phyloP scores from a whole-genome alignment of 176 grass and related monocot species.

The Hyparrhenia diplandra region DNA sequence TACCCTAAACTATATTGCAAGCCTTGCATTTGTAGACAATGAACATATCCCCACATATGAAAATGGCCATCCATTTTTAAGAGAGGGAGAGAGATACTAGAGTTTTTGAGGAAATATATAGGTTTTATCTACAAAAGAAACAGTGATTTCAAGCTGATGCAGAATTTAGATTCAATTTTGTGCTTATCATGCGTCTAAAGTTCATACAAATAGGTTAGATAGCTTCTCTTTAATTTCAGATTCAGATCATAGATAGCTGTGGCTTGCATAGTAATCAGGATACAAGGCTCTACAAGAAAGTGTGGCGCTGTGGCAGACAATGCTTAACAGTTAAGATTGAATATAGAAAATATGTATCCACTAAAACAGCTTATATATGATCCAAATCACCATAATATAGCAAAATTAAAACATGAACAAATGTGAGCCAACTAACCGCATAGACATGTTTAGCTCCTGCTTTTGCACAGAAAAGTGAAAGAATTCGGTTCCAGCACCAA shows the following conservation, averaged over 20 bases:
- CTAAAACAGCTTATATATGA: not conserved
- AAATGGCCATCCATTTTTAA: too few relatives aligned
- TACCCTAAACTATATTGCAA: not conserved
- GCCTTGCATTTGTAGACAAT: not conserved
- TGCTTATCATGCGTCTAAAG: not conserved
- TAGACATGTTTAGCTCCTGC: constrained; percentile 99
- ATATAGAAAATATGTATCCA: not conserved
- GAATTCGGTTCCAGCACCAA: constrained; percentile 89
- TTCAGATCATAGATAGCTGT: not conserved
- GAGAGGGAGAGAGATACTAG: too few relatives aligned
- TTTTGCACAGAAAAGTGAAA: constrained; percentile 97
- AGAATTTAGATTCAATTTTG: not conserved
- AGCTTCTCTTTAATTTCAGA: not conserved
- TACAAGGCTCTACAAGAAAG: not conserved
- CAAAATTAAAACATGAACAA: not conserved
- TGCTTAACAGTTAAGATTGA: not conserved
- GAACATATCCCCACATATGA: not conserved
- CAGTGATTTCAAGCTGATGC: not conserved
- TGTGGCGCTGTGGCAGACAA: not conserved
- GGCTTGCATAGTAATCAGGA: not conserved
- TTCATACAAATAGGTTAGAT: not conserved
- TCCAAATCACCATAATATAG: not conserved
- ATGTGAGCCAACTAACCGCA: constrained; percentile 48
- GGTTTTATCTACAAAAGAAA: too few relatives aligned
- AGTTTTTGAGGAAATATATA: not conserved